Conservation (phyloP, 2,329 filamentous ascomycete genomes). For the Penicillium griseofulvum region DNA sequence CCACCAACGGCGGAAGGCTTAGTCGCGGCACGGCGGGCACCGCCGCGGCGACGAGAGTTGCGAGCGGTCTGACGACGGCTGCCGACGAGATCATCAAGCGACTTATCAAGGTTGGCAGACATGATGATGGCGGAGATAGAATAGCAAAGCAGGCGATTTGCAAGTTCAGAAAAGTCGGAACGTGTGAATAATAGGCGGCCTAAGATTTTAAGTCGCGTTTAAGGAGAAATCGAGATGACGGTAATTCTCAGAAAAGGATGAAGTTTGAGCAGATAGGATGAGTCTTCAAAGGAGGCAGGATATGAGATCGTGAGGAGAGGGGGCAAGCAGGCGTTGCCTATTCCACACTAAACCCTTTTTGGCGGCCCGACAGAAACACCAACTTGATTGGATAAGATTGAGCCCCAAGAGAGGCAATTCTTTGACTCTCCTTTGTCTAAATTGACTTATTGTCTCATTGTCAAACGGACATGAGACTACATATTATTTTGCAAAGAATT, state of each 20-base stretch:
- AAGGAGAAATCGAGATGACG: slow-evolving; percentile 9
- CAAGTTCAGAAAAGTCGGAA: slow-evolving; percentile 7
- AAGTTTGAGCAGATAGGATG: not conserved
- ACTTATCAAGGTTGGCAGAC: slow-evolving; percentile 94
- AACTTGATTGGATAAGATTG: not conserved
- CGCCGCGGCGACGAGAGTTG: slow-evolving; percentile 41
- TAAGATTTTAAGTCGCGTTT: slow-evolving; percentile 10
- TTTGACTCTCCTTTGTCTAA: not conserved
- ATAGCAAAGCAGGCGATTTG: slow-evolving; percentile 18
- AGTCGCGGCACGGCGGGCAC: slow-evolving; percentile 46
- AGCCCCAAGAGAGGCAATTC: not conserved
- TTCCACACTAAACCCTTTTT: not conserved
- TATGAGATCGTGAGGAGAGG: not conserved
- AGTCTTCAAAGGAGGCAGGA: not conserved
- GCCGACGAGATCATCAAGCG: slow-evolving; percentile 95
- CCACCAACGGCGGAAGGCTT: slow-evolving; percentile 73
- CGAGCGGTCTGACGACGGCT: slow-evolving; percentile 60
- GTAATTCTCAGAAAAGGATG: not conserved
- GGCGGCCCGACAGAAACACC: not conserved
- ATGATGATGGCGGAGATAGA: slow-evolving; percentile 51
- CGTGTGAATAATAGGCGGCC: not conserved
- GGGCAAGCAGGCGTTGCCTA: not conserved
- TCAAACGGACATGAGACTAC: not conserved
- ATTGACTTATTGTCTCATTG: not conserved
- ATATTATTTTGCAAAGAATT: not conserved